Base-by-base conservation (phyloP, 495 filamentous ascomycete species). In the Tuber borchii region DNA sequence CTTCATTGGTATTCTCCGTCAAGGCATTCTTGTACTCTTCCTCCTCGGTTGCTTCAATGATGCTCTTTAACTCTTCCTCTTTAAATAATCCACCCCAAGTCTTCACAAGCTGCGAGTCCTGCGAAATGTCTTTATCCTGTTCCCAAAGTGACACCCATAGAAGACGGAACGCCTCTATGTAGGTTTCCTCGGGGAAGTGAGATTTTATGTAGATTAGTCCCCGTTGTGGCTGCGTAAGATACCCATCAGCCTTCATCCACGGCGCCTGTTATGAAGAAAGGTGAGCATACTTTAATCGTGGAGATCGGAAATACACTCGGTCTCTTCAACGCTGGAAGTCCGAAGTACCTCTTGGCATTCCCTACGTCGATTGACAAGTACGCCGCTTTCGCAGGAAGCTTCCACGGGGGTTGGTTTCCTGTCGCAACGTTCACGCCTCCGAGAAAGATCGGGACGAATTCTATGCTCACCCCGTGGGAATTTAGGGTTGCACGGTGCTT, bases 321-420 rank as follows among this genome's bases (percentile, higher is more conserved):
- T 9, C 26, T 65, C 34, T 73, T 73, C 31, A 79, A 8, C 26
- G 43, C 70, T 12, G 78, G 56, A 19, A 79, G 70, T 19, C 61
- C 78, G 22, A 79, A 79, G 69, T 79, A 79, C n/a, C 48, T 40
- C 31, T 79, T 79, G 6, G 78, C 78, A 46, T 79, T 45, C 20
- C 34, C 20, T 7, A 71, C 37, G 34, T 79, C 92, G 79, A 85
- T 88, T 46, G 77, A 70, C 45, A 84, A 84, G 81, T 93, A 89
- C 16, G 73, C 78, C 22, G 87, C 89, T 85, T 94, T 93, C 69
- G 89, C 89, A 8, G 90, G 89, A 42, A 91, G 83, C 2, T 86
- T 87, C 90, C 90, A 92, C 8, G 92, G 92, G 0, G 92, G 92
- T 75, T 89, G 89, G 84, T 94, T 93, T 56, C 91, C 90, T 88